Percentiles rank a stretch among this genome's conserved stretches.
Conservation (phyloP, 2,329 filamentous ascomycete species). For the Neonectria neomacrospora region DNA sequence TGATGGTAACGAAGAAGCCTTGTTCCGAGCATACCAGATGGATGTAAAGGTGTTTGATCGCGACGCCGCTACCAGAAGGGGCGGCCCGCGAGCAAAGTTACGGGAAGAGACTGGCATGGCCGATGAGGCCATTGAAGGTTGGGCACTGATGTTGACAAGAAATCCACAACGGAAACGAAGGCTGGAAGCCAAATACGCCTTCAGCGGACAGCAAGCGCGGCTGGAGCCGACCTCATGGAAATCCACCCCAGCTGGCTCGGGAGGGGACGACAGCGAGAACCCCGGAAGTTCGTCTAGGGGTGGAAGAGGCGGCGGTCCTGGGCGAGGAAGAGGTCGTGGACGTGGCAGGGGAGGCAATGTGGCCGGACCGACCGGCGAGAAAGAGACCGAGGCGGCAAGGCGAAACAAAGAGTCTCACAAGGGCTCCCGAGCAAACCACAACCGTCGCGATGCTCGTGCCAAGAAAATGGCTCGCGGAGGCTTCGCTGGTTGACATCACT, state of each 20-base stretch:
- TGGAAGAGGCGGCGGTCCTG: constrained; percentile 58
- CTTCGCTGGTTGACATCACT: constrained; percentile 48
- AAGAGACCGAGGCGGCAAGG: constrained; percentile 76
- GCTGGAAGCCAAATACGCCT: constrained; percentile 77
- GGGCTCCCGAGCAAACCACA: constrained; percentile 85
- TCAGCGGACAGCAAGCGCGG: constrained; percentile 72
- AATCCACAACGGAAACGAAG: constrained; percentile 75
- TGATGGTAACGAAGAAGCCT: constrained; percentile 72
- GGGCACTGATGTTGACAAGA: constrained; percentile 85
- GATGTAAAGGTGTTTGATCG: constrained; percentile 75
- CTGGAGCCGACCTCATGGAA: constrained; percentile 75
- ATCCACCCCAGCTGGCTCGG: constrained; percentile 63
- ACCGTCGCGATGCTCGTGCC: constrained; percentile 76
- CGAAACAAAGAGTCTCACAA: constrained; percentile 86
- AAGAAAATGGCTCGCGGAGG: constrained; percentile 71
- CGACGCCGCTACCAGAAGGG: constrained; percentile 75
- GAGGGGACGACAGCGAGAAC: constrained; percentile 66
- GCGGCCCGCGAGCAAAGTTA: constrained; percentile 70
- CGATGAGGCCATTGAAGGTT: constrained; percentile 93
- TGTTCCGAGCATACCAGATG: constrained; percentile 78
- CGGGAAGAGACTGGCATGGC: constrained; percentile 86
- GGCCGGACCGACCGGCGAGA: constrained; percentile 73
- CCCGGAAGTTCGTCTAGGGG: constrained; percentile 59
- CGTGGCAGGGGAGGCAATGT: constrained; percentile 68
- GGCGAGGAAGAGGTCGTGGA: constrained; percentile 62